Conservation (phyloP, 2,329 filamentous ascomycete genomes). For the Paecilomyces formosus region DNA sequence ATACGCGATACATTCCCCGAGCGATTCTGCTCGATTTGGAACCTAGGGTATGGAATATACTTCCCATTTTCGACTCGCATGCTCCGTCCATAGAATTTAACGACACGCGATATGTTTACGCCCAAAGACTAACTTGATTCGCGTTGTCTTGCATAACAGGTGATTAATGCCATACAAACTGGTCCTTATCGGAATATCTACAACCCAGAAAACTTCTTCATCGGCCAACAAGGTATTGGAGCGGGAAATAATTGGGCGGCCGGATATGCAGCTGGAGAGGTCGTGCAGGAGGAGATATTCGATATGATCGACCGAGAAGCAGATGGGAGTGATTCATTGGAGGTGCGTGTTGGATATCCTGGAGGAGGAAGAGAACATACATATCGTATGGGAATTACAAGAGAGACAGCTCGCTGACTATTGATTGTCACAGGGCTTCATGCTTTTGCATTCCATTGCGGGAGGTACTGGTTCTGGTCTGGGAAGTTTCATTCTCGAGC, state of each 20-base stretch:
- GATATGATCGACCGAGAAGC: conserved; percentile 99
- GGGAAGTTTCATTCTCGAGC: conserved; percentile 87
- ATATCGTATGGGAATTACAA: neutral
- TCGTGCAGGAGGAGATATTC: conserved; percentile 92
- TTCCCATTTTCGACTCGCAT: conserved; percentile 1
- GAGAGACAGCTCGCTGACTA: neutral
- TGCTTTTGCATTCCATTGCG: conserved; percentile 97
- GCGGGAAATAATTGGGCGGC: conserved; percentile 98
- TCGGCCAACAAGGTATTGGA: conserved; percentile 86
- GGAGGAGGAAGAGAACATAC: neutral
- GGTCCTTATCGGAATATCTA: conserved; percentile 98
- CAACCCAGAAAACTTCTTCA: conserved; percentile 98
- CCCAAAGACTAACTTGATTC: neutral
- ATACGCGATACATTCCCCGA: conserved; percentile 94
- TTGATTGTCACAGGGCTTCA: conserved; percentile 64
- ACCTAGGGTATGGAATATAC: conserved; percentile 57
- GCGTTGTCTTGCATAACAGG: conserved; percentile 34
- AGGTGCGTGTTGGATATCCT: conserved; percentile 45
- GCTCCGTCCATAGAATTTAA: conserved; percentile 4
- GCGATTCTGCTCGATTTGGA: conserved; percentile 94
- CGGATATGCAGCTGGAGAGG: conserved; percentile 87
- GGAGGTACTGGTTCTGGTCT: conserved; percentile 95
- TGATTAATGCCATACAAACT: conserved; percentile 86
- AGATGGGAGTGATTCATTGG: conserved; percentile 92
- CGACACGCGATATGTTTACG: neutral